Base-by-base conservation (phyloP, 2,329 filamentous ascomycete species). In the Aspergillus sp. region DNA sequence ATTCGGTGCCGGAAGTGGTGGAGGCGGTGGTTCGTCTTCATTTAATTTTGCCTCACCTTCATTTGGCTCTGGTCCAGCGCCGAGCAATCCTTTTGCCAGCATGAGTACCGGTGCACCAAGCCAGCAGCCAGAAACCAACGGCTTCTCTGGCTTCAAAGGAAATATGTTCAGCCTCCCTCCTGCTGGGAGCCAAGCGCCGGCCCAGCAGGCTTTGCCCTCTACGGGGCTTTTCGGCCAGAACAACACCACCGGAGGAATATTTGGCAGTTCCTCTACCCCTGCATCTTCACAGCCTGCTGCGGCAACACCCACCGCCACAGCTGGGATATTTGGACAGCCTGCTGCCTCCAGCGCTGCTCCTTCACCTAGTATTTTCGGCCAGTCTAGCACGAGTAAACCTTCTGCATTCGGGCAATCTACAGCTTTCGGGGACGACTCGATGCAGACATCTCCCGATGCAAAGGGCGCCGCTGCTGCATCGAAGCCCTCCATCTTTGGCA, bases 31-130 rank as follows among this genome's bases (percentile, higher is more conserved):
- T 33, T 49, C 51, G n/a, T 54, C 64, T 7, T 56, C 56, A 6
- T 68, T 68, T 49, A 62, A 54, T 41, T 67, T 67, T 6, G 19
- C 19, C 41, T 57, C 58, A 19, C 42, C 57, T 8, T 53, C 57
- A 19, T 51, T 53, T 27, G 51, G 48, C 33, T 30, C 54, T 19
- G 44, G 45, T 10, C 42, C 59, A 10, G 42, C 49, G 12, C 12
- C 53, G 2, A 62, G 50, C 40, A 69, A 70, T 45, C 67, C 67
- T 11, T 70, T 70, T 42, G 54, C 56, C 28, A 65, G 46, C 35
- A 54, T 61, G 45, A 54, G 49, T 33, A 56, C 57, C 8, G 44
- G 44, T 29, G 44, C 31, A 29, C 38, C 51, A 31, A 50, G 34
- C 27, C 59, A 60, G 40, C 45, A 49, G 26, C 32, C 51, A n/a